phyloP scores from a whole-genome alignment of 164 flowering plant genomes.

The Magnolia changhungtana region DNA sequence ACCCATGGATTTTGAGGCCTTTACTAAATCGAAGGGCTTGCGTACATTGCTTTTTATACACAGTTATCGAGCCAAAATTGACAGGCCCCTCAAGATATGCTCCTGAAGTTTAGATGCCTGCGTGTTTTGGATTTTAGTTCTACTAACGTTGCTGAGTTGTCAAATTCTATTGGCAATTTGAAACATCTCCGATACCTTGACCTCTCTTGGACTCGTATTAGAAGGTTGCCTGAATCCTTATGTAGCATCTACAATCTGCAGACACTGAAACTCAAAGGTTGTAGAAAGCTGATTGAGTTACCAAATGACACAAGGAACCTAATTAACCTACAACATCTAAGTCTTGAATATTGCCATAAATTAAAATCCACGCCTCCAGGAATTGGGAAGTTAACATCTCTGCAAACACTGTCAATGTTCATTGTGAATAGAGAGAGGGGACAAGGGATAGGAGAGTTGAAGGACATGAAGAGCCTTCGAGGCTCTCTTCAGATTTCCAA shows the following conservation, averaged over 20 bases:
- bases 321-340: constrained; percentile 10
- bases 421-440: background rate
- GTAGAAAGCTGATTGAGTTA: background rate
- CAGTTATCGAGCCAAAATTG: background rate
- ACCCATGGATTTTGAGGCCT: background rate
- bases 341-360: background rate
- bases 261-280: background rate
- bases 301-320: constrained; percentile 13
- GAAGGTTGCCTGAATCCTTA: constrained; percentile 11
- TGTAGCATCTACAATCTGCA: constrained; percentile 3
- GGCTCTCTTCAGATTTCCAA: background rate
- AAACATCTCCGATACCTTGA: constrained; percentile 14
- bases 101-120: background rate
- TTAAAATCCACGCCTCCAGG: background rate
- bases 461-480: background rate
- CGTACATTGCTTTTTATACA: constrained; percentile 2
- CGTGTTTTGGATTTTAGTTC: constrained; percentile 5
- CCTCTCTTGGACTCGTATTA: constrained; percentile 1
- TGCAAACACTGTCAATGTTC: background rate
- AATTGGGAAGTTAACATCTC: constrained; percentile 1
- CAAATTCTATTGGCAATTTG: constrained; percentile 12
- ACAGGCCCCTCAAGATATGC: background rate
- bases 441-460: background rate
- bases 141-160: background rate
- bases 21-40: background rate